Evolutionary conservation across 352 stramenopile genomes (phyloP).

Genomic region (Phytophthora constricta): DNA sequence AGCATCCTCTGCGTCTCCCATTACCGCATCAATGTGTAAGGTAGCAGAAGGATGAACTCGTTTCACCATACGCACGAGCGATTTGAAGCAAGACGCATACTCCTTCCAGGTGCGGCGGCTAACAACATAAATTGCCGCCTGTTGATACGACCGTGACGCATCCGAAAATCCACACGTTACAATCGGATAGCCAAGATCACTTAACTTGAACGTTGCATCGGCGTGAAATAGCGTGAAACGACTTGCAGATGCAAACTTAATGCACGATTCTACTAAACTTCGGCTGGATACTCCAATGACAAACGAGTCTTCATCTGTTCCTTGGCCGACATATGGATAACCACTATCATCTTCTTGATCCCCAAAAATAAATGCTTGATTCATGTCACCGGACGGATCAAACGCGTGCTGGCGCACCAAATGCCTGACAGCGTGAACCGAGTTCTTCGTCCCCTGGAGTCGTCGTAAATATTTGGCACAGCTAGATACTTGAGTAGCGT

Average conservation of each 20-base stretch:
- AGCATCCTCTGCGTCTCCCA: constrained; percentile 1
- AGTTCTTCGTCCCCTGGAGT: constrained; percentile 14
- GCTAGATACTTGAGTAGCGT: constrained; percentile 4
- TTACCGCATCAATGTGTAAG: not conserved
- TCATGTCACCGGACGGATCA: not conserved
- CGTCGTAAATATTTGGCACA: constrained; percentile 9
- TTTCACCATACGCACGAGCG: not conserved
- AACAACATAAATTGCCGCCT: not conserved
- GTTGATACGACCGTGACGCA: not conserved
- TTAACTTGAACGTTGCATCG: constrained; percentile 8
- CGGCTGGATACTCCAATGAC: constrained; percentile 5
- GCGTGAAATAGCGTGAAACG: constrained; percentile 6
- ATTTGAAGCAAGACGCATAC: not conserved
- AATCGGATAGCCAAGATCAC: not conserved
- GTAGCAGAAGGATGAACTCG: not conserved
- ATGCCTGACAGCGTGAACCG: not conserved
- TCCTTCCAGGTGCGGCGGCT: not conserved
- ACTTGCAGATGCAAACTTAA: not conserved
- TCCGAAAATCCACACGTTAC: not conserved
- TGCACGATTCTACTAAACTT: not conserved
- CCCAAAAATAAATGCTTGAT: constrained; percentile 5
- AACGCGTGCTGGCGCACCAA: not conserved
- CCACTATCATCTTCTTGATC: not conserved
- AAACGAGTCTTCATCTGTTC: constrained; percentile 1
- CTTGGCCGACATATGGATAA: constrained; percentile 6